phyloP scores from a whole-genome alignment of 257 asterid genomes.

The Linaria vulgaris region DNA sequence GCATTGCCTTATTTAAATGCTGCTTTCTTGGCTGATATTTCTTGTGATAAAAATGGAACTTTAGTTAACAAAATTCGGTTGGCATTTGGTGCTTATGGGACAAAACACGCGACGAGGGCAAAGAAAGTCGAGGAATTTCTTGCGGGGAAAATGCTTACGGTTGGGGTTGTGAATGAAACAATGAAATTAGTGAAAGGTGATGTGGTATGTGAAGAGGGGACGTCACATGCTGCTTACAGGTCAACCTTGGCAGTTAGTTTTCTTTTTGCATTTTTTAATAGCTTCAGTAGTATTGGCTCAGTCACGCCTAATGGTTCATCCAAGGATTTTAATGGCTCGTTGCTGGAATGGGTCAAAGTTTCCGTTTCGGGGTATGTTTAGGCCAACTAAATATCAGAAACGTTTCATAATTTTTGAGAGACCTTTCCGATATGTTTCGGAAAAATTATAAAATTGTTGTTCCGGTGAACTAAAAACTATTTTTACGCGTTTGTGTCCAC shows the following conservation, averaged over 20 bases:
- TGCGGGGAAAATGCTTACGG: conserved; percentile 38
- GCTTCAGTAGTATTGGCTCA: conserved; percentile 27
- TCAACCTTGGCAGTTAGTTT: conserved; percentile 58
- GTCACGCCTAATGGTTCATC: conserved; percentile 19
- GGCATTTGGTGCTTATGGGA: conserved; percentile 69
- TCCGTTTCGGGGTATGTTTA: too few species aligned
- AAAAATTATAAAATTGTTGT: too few species aligned
- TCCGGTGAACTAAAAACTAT: too few species aligned
- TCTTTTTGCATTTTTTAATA: conserved; percentile 53
- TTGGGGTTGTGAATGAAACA: conserved; percentile 42
- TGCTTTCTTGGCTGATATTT: conserved; percentile 56
- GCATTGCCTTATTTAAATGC: conserved; percentile 70
- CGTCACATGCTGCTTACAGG: conserved; percentile 53
- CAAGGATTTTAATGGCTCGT: conserved; percentile 18
- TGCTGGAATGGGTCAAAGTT: background rate
- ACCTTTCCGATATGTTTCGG: too few species aligned
- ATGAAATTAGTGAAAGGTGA: conserved; percentile 44
- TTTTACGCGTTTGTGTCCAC: too few species aligned
- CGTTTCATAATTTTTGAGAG: too few species aligned
- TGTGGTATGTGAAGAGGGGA: conserved; percentile 52
- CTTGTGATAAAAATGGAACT: conserved; percentile 32
- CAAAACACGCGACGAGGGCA: conserved; percentile 56
- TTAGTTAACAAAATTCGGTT: conserved; percentile 35
- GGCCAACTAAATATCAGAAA: too few species aligned
- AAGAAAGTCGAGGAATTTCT: conserved; percentile 54